These are phyloP conservation scores for Verticillium tricorpus DNA, from an alignment of 2,329 filamentous ascomycete species.

Conservation along the genomic window DNA sequence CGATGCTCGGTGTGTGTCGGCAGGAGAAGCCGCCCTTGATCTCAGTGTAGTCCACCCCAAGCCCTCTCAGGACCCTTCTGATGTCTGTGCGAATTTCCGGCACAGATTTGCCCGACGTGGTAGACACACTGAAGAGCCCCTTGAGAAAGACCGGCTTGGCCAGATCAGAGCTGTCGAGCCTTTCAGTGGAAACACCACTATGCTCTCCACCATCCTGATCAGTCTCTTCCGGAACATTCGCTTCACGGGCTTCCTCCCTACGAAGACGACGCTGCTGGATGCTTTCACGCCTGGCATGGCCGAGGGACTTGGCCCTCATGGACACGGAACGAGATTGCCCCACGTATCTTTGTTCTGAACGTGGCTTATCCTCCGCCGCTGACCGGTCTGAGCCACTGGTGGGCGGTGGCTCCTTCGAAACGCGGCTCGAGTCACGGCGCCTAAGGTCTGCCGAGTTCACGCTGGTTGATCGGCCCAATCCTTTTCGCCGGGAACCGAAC, in stretches of 20 bases:
- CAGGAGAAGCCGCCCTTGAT: constrained; percentile 94
- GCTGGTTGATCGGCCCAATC: constrained; percentile 80
- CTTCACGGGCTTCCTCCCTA: constrained; percentile 67
- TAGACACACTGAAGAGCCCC: constrained; percentile 94
- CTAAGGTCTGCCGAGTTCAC: constrained; percentile 85
- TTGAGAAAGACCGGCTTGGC: constrained; percentile 95
- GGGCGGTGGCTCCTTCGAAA: constrained; percentile 60
- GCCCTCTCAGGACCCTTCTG: constrained; percentile 79
- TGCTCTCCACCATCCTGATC: constrained; percentile 69
- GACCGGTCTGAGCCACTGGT: constrained; percentile 80
- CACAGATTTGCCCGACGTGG: constrained; percentile 88
- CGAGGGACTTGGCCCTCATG: constrained; percentile 78
- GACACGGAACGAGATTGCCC: constrained; percentile 56
- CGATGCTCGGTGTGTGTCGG: constrained; percentile 83
- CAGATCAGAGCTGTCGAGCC: constrained; percentile 66
- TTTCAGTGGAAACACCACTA: constrained; percentile 56
- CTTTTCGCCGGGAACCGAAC: constrained; percentile 58
- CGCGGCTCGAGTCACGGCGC: constrained; percentile 47
- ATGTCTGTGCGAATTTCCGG: constrained; percentile 83
- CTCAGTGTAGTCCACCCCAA: constrained; percentile 87
- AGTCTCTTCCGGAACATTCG: constrained; percentile 86
- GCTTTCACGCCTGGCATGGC: constrained; percentile 84
- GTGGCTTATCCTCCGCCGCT: constrained; percentile 47
- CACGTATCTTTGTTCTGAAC: constrained; percentile 46
- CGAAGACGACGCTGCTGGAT: constrained; percentile 80